Evolutionary conservation across 2,329 filamentous ascomycete genomes (phyloP), one percentile per base, ranked within the genome.

Genomic region (Aspergillus sp.): DNA sequence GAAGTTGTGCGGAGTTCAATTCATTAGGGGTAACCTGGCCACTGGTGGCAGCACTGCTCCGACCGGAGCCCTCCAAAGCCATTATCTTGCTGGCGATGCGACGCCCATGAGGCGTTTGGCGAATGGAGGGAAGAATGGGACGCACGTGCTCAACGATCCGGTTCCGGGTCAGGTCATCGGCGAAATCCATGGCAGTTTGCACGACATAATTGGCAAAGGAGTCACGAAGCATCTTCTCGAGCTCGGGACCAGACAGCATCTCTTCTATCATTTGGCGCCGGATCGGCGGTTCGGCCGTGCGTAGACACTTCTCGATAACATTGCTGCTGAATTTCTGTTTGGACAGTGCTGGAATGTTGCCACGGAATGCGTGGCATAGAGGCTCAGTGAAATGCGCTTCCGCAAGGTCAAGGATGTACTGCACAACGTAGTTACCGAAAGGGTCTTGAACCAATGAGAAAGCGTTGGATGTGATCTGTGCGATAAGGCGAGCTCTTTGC

Each of bases 271-370:
- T 89, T 76, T 89, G 84, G 69, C 92, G 90, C 74, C 90, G 93
- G 55, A 90, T 90, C 9, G 85, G 82, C 25, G 87, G 82, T 63
- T 91, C 87, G 41, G 93, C 89, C 74, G 92, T 96, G 60, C 95
- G 92, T 62, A 98, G 82, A 71, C 91, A 93, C 77, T 99, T 99
- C 82, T 99, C 95, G 66, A 99, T 94, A 61, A 99, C 95, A 71
- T 99, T 99, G 72, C 95, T 98, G 81, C 93, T 97, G 82, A 99
- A 99, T 80, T 99, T 99, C 82, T 99, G 95, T 76, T 93, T 93
- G 6, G 95, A 98, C 17, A 89, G 74, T 85, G 85, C 78, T 78
- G 85, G 72, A 76, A 90, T 81, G 87, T 91, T 82, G 70, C 90
- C 90, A 59, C 85, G 81, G 82, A 99, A 97, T 72, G 89, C 89